phyloP scores from a whole-genome alignment of 2,329 filamentous ascomycete genomes.

The Thelonectria blattea region DNA sequence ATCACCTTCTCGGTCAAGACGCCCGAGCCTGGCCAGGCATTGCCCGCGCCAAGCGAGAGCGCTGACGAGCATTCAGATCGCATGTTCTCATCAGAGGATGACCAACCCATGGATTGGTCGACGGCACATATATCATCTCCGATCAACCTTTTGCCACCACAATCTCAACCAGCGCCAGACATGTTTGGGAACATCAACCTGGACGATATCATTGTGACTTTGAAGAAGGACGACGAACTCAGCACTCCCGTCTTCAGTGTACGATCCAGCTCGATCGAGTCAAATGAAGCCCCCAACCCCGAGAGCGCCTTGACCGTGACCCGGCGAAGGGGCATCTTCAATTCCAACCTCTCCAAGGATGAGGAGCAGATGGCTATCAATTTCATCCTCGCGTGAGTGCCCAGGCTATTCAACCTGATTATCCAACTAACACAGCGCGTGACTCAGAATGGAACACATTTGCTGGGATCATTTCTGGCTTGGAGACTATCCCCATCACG shows the following conservation, averaged over 20 bases:
- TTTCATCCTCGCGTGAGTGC: conserved; percentile 58
- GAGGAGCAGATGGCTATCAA: conserved; percentile 57
- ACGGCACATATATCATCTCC: conserved; percentile 3
- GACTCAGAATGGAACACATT: conserved; percentile 56
- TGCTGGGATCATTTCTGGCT: conserved; percentile 58
- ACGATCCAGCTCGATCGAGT: conserved; percentile 37
- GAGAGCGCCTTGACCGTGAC: conserved; percentile 23
- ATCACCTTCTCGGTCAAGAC: conserved; percentile 22
- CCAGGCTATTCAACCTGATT: background rate
- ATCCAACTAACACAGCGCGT: conserved; percentile 3
- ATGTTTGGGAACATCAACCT: conserved; percentile 45
- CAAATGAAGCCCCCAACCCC: conserved; percentile 1
- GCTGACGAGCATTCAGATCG: conserved; percentile 31
- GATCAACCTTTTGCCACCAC: background rate
- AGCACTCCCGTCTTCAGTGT: conserved; percentile 53
- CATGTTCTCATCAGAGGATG: conserved; percentile 17
- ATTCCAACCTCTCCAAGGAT: conserved; percentile 41
- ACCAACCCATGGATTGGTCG: conserved; percentile 1
- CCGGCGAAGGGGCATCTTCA: conserved; percentile 28
- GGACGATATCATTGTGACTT: conserved; percentile 48
- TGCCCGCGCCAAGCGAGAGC: background rate
- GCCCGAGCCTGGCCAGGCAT: background rate
- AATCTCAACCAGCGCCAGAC: conserved; percentile 25
- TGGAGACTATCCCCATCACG: conserved; percentile 46
- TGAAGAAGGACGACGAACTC: conserved; percentile 50